These are phyloP conservation scores for Madurella fahalii DNA, from an alignment of 2,329 filamentous ascomycete species.

Conservation along the genomic window DNA sequence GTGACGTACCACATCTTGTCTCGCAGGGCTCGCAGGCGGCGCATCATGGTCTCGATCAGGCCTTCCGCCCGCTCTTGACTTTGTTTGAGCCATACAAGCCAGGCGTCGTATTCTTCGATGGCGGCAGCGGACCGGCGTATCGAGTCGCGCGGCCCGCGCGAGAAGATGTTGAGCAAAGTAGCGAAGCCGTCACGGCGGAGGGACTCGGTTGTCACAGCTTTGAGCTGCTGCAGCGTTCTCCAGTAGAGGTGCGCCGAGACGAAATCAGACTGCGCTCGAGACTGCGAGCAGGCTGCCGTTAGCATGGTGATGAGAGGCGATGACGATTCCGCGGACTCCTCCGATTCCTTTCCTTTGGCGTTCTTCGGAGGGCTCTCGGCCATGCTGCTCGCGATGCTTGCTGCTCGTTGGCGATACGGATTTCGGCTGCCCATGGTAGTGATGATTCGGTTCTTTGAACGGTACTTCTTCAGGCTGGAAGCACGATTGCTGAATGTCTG, in stretches of 20 bases:
- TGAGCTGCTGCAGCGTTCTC: conserved; percentile 73
- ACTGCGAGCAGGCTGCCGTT: conserved; percentile 70
- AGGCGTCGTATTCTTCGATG: conserved; percentile 74
- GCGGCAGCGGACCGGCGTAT: conserved; percentile 66
- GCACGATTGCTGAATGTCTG: conserved; percentile 67
- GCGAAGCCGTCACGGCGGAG: conserved; percentile 66
- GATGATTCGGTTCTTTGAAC: conserved; percentile 56
- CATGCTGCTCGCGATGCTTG: conserved; percentile 27
- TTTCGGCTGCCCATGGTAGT: conserved; percentile 55
- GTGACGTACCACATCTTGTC: conserved; percentile 99
- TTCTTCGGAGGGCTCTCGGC: conserved; percentile 27
- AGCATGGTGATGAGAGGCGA: conserved; percentile 63
- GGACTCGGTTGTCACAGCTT: conserved; percentile 55
- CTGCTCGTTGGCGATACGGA: conserved; percentile 44
- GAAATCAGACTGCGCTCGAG: conserved; percentile 75
- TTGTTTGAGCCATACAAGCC: conserved; percentile 79
- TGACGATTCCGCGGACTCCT: conserved; percentile 35
- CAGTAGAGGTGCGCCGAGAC: conserved; percentile 81
- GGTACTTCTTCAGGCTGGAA: conserved; percentile 56
- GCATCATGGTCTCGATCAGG: conserved; percentile 70
- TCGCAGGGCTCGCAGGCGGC: conserved; percentile 67
- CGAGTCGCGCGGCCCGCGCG: conserved; percentile 64
- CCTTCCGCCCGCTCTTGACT: conserved; percentile 74
- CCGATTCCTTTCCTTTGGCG: conserved; percentile 29
- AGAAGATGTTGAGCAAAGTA: conserved; percentile 69